Evolutionary conservation across 768 basidiomycete genomes (phyloP), one percentile per base, ranked within the genome.

Genomic region (Amanita polypyramis): DNA sequence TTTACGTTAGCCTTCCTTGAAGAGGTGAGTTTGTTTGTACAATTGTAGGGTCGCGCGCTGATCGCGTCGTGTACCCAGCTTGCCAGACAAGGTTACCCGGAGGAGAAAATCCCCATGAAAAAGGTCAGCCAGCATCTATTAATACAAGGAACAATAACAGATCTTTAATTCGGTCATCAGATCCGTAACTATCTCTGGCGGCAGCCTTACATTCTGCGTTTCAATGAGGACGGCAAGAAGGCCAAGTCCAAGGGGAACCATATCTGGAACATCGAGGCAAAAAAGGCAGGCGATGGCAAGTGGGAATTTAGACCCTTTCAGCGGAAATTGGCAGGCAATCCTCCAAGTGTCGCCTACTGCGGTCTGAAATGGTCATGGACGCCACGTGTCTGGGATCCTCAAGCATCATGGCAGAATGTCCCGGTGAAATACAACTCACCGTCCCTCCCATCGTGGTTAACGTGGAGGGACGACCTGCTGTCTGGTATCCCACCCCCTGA

Each of bases 171-270:
- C 27, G 23, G 38, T 27, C 25, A 46, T 46, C 51, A 91, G 88
- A 80, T 90, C 62, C 84, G 93, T 56, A 83, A 91, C 66, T 99
- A 96, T 68, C 79, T 99, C 43, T 99, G 95, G 95, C 82, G 81
- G 51, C 90, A 94, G 57, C 83, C 82, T 25, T 83, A 85, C 61
- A 98, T 99, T 60, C 83, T 92, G 23, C 87, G 95, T 25, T 98
- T 94, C 72, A 99, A 99, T 62, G 92, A 97, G 59, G 95, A 98
- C 62, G 95, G 95, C 30, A 97, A 97, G 66, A 99, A 99, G 68
- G 89, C 94, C 19, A 99, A 99, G 66, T 94, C 91, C 46, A 96
- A 96, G 70, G 95, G 95, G 40, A 99, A 99, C 66, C 95, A 98
- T 58, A 96, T 97, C 55, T 99, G 95, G 95, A 94, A 92, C 59